Evolutionary conservation across 176 grass and related monocot genomes (phyloP), one percentile per base, ranked within the genome.

Genomic region (Paspalum vaginatum): DNA sequence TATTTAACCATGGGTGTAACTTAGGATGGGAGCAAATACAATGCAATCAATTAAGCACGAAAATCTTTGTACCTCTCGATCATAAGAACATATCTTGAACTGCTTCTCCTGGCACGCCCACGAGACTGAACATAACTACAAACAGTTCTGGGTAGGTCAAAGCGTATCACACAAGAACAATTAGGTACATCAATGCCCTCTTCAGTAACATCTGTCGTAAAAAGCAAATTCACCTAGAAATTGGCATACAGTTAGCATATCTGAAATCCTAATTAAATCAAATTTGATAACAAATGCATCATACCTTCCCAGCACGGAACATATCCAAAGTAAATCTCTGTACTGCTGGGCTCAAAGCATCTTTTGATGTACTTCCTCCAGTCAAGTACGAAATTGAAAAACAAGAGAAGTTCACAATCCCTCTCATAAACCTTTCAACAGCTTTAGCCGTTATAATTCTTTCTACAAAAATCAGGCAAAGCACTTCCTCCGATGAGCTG

Each of bases 171-270:
- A 92, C 76, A 94, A 54, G 95, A 97, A 79, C 95, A 97, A 65
- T 92, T 91, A 24, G 95, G 95, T 72, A 97, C 77, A 78, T 97
- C 56, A 61, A 92, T 83, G 18, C 95, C 95, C 84, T 97, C 95
- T 91, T 97, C 91, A 80, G 91, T 88, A 58, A 97, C 91, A 85
- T 97, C 95, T 81, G 95, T 97, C n/a, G 91, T 94, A 74, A 97
- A 97, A 79, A 97, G 61, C 42, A 97, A 80, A 74, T 97, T 94
- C 60, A 94, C 89, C 95, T 97, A 84, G 43, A 90, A 64, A 77
- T 74, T 85, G 77, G 60, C 22, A 49, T 62, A 48, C 54, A 72
- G 21, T 88, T 68, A 80, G 50, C 38, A 65, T 24, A 67, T 75
- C 60, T 68, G 32, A 60, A 66, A 71, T 18, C 10, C 11, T 61